Evolutionary conservation across 2,329 filamentous ascomycete genomes (phyloP), one percentile per base, ranked within the genome.

Genomic region (Geosmithia morbida): DNA sequence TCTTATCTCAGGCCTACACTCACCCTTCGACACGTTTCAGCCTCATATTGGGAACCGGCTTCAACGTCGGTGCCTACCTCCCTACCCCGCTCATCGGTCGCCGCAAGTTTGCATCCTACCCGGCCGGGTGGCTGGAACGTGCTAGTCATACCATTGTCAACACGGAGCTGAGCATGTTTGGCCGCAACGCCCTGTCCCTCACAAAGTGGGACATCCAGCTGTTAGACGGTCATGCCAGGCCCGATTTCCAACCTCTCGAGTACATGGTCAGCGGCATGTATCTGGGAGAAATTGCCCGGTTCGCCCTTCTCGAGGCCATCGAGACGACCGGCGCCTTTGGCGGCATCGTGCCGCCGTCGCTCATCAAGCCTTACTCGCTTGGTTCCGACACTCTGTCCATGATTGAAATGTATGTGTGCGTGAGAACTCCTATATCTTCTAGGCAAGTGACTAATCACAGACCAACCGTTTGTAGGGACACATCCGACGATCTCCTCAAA

Each of bases 141-240:
- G 78, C 77, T 4, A 74, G 68, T 48, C 75, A 82, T 53, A 77
- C 83, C 48, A 75, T 83, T 50, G 71, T 83, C 53, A 83, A 83
- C 58, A 82, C 78, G 1, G 79, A 83, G 59, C 60, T 83, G 33
- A 74, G 78, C 53, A 83, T 83, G 78, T 82, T 81, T 56, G 79
- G 79, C 14, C 64, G 69, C 46, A 71, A 65, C 48, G 69, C 80
- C 45, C 61, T 83, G 22, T 77, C 79, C 7, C 54, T 75, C 48
- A 83, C 79, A 3, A 69, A 68, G 52, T 84, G 79, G 79, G 80
- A 84, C 52, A 58, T 61, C 17, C 57, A 63, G 5, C 62, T 84
- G 14, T 72, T 72, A 43, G 65, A 65, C 2, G 65, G 60, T 0
- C 79, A 80, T 51, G 66, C 72, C 13, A 64, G 67, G 46, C 78